phyloP scores from a whole-genome alignment of 106 monocot species.

The Hemerocallis citrina region DNA sequence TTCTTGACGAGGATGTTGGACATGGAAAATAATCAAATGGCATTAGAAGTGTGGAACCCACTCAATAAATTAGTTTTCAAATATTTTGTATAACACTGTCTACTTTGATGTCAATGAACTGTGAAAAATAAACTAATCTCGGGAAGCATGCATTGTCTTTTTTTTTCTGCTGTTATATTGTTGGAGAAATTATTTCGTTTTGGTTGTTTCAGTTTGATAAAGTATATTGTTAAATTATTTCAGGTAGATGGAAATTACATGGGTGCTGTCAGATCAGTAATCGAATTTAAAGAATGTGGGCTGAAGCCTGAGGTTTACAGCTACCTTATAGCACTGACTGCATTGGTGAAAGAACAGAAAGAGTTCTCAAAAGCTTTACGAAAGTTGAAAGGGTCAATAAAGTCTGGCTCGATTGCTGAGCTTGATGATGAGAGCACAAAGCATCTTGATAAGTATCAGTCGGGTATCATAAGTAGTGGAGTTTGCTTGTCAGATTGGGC shows the following conservation, averaged over 20 bases:
- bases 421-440: slow-evolving; percentile 30
- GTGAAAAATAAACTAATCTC: too few species aligned
- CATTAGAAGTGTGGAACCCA: too few species aligned
- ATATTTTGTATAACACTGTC: too few species aligned
- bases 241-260: slow-evolving; percentile 78
- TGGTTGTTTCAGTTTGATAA: too few species aligned
- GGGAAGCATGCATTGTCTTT: too few species aligned
- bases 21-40: too few species aligned
- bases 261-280: slow-evolving; percentile 70
- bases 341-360: slow-evolving; percentile 96
- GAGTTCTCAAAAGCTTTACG: slow-evolving; percentile 85
- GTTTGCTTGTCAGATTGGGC: slow-evolving; percentile 66
- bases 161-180: too few species aligned
- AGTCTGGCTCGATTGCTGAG: slow-evolving; percentile 27
- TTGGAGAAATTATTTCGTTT: too few species aligned
- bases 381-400: slow-evolving; percentile 40
- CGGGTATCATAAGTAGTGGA: slow-evolving; percentile 45
- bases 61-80: too few species aligned
- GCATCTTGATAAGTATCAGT: slow-evolving; percentile 56
- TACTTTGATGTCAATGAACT: too few species aligned
- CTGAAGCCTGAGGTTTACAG: slow-evolving; percentile 77
- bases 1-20: too few species aligned
- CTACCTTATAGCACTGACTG: slow-evolving; percentile 78
- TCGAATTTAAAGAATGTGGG: slow-evolving; percentile 64
- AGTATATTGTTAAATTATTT: slow-evolving; percentile 6